Evolutionary conservation across 345 rosid genomes (phyloP).

Genomic region (Camelina laxa): DNA sequence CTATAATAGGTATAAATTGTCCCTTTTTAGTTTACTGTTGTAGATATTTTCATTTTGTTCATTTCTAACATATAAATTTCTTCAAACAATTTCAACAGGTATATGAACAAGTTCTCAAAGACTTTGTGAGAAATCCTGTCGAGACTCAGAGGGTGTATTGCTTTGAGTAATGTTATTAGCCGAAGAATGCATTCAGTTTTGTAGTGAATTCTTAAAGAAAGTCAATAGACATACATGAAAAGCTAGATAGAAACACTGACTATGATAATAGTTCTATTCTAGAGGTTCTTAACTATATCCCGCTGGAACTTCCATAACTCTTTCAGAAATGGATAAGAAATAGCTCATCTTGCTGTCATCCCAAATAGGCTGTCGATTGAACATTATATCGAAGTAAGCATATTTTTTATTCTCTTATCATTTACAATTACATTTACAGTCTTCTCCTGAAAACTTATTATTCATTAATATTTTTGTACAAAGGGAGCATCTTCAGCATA

Average conservation of each 20-base stretch:
- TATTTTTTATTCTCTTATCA: no score
- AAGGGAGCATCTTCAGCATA: neutral
- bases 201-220: neutral
- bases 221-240: neutral
- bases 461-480: neutral
- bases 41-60: no score
- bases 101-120: neutral
- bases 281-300: neutral
- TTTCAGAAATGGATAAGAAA: neutral
- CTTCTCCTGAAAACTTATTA: neutral
- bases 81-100: no score
- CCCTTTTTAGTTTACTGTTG: no score
- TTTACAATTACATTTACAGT: no score
- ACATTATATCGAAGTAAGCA: neutral
- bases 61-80: no score
- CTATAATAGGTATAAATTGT: no score
- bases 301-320: neutral
- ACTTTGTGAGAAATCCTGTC: neutral
- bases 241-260: neutral
- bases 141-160: neutral
- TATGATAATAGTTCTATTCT: neutral
- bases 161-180: neutral
- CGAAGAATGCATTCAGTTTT: no score
- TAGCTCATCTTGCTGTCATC: neutral
- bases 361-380: neutral